Evolutionary conservation across 2,329 filamentous ascomycete genomes (phyloP), one percentile per base, ranked within the genome.

Genomic region (Dactylellina haptotyla): DNA sequence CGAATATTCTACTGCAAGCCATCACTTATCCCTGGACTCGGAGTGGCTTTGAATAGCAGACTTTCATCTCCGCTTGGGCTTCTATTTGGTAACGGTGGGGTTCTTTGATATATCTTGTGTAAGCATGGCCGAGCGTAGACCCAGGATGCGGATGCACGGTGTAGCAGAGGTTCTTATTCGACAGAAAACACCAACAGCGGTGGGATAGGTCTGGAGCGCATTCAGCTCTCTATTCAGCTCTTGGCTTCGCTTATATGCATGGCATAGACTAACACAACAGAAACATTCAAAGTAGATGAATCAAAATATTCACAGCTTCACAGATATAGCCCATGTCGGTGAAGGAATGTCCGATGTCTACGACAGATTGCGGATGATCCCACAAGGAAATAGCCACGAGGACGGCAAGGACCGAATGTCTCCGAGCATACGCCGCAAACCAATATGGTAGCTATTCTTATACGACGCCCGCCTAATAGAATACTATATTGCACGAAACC

Each of bases 291-390:
- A n/a, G 12, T 45, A 8, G 39, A 43, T n/a, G 39, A 16, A 4
- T 10, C 9, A 45, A 18, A n/a, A n/a, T n/a, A n/a, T 3, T 4
- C 16, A 14, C 3, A 45, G 41, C 4, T 51, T n/a, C 8, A 51
- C 26, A 26, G 25, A 30, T 51, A n/a, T 6, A 46, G 56, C 37
- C 23, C 25, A 14, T 48, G 34, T 46, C 32, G 37, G 39, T 26
- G 41, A 59, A 46, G 16, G 39, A 46, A n/a, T 46, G 18, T 45
- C 18, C 1, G 14, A 54, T 34, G 57, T 51, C 45, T 61, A 48
- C 18, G 57, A 61, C 41, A 61, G 39, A 43, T 2, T 45, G 16
- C 18, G n/a, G 4, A 12, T 32, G 26, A 48, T 23, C 28, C 18
- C 10, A 37, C n/a, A 3, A 28, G 23, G 10, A 9, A 14, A 48